Conservation (phyloP, 2,329 filamentous ascomycete species). For the Pezicula radicicola region DNA sequence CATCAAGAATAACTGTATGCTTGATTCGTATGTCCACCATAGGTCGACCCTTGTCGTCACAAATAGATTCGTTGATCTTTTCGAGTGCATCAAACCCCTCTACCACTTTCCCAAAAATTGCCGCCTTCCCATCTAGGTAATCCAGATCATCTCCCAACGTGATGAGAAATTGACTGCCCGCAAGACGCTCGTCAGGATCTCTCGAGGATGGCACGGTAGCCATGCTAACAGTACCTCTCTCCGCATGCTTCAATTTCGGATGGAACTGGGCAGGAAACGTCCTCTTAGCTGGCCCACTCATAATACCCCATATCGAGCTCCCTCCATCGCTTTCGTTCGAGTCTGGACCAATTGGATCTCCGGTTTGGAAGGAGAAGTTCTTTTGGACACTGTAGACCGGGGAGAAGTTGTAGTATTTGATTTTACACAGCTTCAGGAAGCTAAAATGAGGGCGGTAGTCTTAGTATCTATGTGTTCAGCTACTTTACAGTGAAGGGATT, state of each 20-base stretch:
- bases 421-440: constrained; percentile 97
- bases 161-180: constrained; percentile 90
- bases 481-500: constrained; percentile 16
- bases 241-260: constrained; percentile 81
- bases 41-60: constrained; percentile 81
- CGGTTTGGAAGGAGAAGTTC: constrained; percentile 93
- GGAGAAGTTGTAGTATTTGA: constrained; percentile 98
- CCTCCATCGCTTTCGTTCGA: constrained; percentile 87
- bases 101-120: constrained; percentile 91
- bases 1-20: constrained; percentile 88
- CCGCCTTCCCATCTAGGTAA: constrained; percentile 88
- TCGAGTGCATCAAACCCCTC: constrained; percentile 94
- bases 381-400: constrained; percentile 91
- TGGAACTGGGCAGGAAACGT: constrained; percentile 83
- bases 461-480: constrained; percentile 55
- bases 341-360: constrained; percentile 86
- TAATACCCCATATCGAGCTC: constrained; percentile 84
- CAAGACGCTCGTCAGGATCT: constrained; percentile 78
- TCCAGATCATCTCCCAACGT: constrained; percentile 88
- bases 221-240: constrained; percentile 94
- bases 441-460: constrained; percentile 48
- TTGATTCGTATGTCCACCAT: constrained; percentile 93
- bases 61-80: constrained; percentile 87
- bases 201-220: constrained; percentile 77
- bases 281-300: constrained; percentile 67